Conservation (phyloP, 257 asterid genomes). For the Cynanchum wilfordii region DNA sequence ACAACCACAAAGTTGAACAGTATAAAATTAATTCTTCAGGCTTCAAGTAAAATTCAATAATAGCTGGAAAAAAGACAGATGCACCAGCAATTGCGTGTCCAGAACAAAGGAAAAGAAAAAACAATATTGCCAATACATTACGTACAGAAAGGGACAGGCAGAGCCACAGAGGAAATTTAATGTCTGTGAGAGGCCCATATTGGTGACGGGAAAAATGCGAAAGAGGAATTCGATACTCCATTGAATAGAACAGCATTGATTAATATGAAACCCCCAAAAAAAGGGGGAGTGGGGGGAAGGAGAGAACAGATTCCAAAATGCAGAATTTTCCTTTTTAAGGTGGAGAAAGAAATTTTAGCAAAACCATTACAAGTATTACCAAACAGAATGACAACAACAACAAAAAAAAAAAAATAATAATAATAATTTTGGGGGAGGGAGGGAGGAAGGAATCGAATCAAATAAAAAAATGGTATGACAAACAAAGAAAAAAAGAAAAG, state of each 20-base stretch:
- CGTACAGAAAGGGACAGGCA: too few species aligned
- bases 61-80: too few species aligned
- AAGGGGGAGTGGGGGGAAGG: neutral
- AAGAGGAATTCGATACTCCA: conserved; percentile 3
- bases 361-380: neutral
- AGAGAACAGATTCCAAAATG: conserved; percentile 3
- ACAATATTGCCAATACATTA: neutral
- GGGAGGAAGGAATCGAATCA: neutral
- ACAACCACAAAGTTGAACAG: too few species aligned
- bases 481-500: neutral
- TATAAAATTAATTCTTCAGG: too few species aligned
- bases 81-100: neutral
- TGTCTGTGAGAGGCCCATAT: neutral
- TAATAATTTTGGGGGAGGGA: neutral
- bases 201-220: neutral
- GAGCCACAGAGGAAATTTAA: neutral
- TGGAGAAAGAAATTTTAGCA: neutral
- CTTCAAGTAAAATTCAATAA: too few species aligned
- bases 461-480: neutral
- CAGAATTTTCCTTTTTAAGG: conserved; percentile 1
- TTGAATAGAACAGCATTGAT: neutral
- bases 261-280: too few species aligned
- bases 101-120: neutral
- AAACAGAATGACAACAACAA: neutral
- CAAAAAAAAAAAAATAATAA: neutral